Base-by-base conservation (phyloP, 768 basidiomycete genomes). In the Termitomyces sp. region DNA sequence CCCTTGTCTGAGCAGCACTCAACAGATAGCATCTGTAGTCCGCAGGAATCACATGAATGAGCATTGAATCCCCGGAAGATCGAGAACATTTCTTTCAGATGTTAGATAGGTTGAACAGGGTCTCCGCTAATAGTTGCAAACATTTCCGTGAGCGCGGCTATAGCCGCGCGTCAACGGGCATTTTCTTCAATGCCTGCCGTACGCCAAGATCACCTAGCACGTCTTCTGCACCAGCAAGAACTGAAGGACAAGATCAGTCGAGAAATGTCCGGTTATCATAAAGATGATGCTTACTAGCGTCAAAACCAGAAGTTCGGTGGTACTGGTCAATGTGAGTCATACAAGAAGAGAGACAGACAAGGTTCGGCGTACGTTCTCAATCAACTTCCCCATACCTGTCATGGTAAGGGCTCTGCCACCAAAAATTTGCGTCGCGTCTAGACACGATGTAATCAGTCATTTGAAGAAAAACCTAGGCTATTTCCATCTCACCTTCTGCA, bases 391-490 rank as follows among this genome's bases (percentile, higher is more conserved):
- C 90, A 93, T 90, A 8, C 93, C 93, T 5, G 90, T 85, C 43
- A 79, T 76, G 0, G 95, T 97, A 60, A 98, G 76, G 24, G 86
- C 90, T 19, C 95, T 82, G 17, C 95, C 95, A 51, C 93, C 94
- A 55, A 95, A 96, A 35, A 96, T 80, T 69, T 90, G 87, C 1
- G 87, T 84, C 5, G 90, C 86, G 57, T 93, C 90, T 76, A 76
- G 69, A 51, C n/a, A 50, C 19, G 45, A 30, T 32, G 19, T 14
- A 7, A 28, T 21, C 15, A 43, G 7, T 78, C 78, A 60, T 77
- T 75, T 30, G 73, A 71, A 24, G 71, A 69, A 61, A 62, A 15
- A 65, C 61, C 21, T 66, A 40, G 45, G 34, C 17, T 37, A 35
- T 34, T 51, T 46, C 40, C 15, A 17, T 40, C 53, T 37, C 59